Percentiles rank a stretch among this genome's conserved stretches.
Evolutionary conservation across 805 yeast genomes (phyloP).

Genomic region (Cyberlindnera euphorbiae): DNA sequence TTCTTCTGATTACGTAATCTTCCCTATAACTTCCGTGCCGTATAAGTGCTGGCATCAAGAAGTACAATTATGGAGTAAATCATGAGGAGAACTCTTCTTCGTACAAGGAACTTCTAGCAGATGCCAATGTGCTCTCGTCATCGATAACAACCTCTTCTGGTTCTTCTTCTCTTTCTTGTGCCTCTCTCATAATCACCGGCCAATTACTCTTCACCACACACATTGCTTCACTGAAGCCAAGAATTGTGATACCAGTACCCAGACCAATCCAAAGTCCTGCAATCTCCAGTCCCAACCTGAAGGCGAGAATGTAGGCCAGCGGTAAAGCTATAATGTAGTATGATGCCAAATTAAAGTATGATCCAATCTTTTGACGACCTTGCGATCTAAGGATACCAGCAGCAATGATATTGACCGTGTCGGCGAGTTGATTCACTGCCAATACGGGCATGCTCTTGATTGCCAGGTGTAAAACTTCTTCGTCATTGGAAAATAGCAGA

Average conservation of each 20-base stretch:
- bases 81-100: slow-evolving; percentile 5
- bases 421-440: slow-evolving; percentile 61
- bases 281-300: slow-evolving; percentile 40
- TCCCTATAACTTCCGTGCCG: too few relatives aligned
- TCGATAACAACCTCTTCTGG: slow-evolving; percentile 24
- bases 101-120: slow-evolving; percentile 6
- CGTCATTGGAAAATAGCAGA: slow-evolving; percentile 55
- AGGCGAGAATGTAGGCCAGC: slow-evolving; percentile 54
- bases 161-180: slow-evolving; percentile 26
- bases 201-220: slow-evolving; percentile 49
- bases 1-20: too few relatives aligned
- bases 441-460: slow-evolving; percentile 56
- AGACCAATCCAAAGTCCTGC: slow-evolving; percentile 73
- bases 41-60: too few relatives aligned
- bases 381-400: slow-evolving; percentile 73
- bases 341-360: slow-evolving; percentile 59
- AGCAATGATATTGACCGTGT: slow-evolving; percentile 66
- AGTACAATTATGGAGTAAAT: background rate
- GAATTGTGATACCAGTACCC: slow-evolving; percentile 55
- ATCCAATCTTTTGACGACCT: slow-evolving; percentile 73
- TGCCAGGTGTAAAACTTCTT: slow-evolving; percentile 49
- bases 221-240: slow-evolving; percentile 44
- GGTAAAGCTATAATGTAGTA: slow-evolving; percentile 74
- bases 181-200: slow-evolving; percentile 39
- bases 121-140: slow-evolving; percentile 24